These are phyloP conservation scores for Xylaria sp. DNA, from an alignment of 2,329 filamentous ascomycete genomes.

Conservation along the genomic window DNA sequence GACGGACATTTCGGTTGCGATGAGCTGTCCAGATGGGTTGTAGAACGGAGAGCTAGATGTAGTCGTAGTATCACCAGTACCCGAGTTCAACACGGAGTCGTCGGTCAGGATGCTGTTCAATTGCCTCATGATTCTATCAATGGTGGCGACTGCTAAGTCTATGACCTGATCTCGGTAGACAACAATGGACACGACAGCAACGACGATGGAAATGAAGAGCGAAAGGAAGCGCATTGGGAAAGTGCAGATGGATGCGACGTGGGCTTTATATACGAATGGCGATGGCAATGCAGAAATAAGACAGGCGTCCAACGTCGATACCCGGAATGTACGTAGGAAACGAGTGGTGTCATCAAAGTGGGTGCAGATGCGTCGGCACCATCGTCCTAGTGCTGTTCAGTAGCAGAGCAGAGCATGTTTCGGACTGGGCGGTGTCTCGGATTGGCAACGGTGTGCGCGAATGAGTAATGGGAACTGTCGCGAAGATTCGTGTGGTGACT, in stretches of 20 bases:
- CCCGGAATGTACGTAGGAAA: background rate
- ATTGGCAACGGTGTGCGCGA: background rate
- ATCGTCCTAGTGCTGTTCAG: background rate
- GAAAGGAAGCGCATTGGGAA: conserved; percentile 47
- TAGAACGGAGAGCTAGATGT: conserved; percentile 36
- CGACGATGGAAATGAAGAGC: conserved; percentile 45
- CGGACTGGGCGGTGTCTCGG: background rate
- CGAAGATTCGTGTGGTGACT: conserved; percentile 9
- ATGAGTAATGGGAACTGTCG: background rate
- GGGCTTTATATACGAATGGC: conserved; percentile 23
- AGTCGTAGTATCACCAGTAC: conserved; percentile 15
- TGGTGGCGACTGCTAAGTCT: conserved; percentile 34
- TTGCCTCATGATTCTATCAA: conserved; percentile 33
- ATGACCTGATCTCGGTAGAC: conserved; percentile 42
- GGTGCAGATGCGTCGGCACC: conserved; percentile 1
- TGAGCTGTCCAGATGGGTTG: conserved; percentile 38
- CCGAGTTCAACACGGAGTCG: conserved; percentile 17
- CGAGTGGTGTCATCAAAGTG: background rate
- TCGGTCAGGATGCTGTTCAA: conserved; percentile 24
- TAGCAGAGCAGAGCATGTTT: conserved; percentile 1
- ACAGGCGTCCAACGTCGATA: background rate
- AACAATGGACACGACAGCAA: conserved; percentile 46
- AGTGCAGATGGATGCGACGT: conserved; percentile 17
- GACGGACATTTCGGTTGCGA: conserved; percentile 63
- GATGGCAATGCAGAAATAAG: background rate